Percentiles rank a stretch among this genome's conserved stretches.
These are phyloP conservation scores for Rhodosporidiobolus odoratus DNA, from an alignment of 768 basidiomycete genomes.

Conservation along the genomic window DNA sequence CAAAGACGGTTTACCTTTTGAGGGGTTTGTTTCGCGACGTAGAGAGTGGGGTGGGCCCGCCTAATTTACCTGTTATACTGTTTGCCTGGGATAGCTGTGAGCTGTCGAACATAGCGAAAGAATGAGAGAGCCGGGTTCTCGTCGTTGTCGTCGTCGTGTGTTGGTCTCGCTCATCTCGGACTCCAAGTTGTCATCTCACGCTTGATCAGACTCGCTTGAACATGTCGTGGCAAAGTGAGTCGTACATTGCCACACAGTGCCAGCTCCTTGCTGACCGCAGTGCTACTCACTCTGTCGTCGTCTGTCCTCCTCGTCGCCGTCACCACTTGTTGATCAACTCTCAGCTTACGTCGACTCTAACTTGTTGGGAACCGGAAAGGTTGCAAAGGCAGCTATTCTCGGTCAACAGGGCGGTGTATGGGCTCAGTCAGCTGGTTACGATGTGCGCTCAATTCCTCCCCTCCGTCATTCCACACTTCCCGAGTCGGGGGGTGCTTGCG, in stretches of 20 bases:
- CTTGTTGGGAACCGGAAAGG: slow-evolving; percentile 66
- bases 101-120: background rate
- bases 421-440: slow-evolving; percentile 61
- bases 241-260: background rate
- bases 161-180: background rate
- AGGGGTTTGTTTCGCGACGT: too few species aligned
- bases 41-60: background rate
- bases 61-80: too few species aligned
- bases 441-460: slow-evolving; percentile 49
- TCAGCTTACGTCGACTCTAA: slow-evolving; percentile 55
- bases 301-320: background rate
- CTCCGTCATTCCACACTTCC: background rate
- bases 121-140: too few species aligned
- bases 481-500: background rate
- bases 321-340: too few species aligned
- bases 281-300: background rate
- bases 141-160: background rate
- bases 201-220: background rate
- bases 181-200: background rate
- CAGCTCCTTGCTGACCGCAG: background rate
- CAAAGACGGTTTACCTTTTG: too few species aligned
- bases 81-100: too few species aligned
- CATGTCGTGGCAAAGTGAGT: background rate
- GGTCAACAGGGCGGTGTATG: slow-evolving; percentile 71
- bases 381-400: slow-evolving; percentile 70